Conservation (phyloP, 371 early-diverging fungal species). For the Apophysomyces sp. region DNA sequence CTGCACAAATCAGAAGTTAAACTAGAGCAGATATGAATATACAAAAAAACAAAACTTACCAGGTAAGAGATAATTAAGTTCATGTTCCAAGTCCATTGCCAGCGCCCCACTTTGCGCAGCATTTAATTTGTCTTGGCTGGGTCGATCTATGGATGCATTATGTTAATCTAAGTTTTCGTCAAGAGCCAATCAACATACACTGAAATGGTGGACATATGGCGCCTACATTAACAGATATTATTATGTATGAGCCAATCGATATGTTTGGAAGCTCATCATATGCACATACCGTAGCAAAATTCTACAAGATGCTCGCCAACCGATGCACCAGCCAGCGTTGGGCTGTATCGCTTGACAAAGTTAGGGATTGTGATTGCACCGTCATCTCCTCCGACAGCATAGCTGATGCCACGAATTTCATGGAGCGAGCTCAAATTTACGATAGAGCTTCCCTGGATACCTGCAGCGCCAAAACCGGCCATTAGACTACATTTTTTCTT, state of each 20-base stretch:
- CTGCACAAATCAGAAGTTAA: neutral
- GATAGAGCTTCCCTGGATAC: conserved; percentile 7
- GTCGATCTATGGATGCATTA: conserved; percentile 5
- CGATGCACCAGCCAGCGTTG: conserved; percentile 15
- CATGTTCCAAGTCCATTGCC: conserved; percentile 17
- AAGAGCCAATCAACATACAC: neutral
- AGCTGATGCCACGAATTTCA: conserved; percentile 28
- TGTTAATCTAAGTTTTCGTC: neutral
- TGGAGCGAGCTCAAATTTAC: conserved; percentile 6
- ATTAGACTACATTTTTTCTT: conserved; percentile 2
- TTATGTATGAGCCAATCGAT: neutral
- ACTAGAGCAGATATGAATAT: neutral
- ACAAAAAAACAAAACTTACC: neutral
- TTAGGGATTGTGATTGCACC: conserved; percentile 22
- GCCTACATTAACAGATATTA: neutral
- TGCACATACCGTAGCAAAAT: conserved; percentile 15
- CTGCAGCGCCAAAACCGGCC: conserved; percentile 12
- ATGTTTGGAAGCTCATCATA: neutral
- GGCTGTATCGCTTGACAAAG: conserved; percentile 17
- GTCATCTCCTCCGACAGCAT: conserved; percentile 21
- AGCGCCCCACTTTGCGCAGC: conserved; percentile 25
- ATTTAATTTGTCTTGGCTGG: conserved; percentile 17
- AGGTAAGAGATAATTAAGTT: conserved; percentile 20
- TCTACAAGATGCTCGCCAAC: conserved; percentile 22
- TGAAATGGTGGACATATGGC: conserved; percentile 3